Evolutionary conservation across 2,329 filamentous ascomycete genomes (phyloP).

Genomic region (Zelopaecilomyces penicillatus): DNA sequence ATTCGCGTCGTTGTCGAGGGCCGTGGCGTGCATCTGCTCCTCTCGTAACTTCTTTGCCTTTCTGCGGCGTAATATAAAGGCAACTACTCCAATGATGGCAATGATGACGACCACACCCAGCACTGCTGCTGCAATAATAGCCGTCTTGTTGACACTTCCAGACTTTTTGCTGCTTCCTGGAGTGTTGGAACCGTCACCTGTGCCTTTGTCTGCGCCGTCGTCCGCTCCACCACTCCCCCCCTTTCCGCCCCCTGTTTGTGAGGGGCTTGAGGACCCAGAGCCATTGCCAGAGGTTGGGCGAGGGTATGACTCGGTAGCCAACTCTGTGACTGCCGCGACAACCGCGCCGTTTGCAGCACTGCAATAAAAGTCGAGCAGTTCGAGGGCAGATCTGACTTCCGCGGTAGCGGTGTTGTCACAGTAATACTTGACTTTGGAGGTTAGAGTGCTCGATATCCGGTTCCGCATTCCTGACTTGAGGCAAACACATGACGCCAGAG

Average conservation of each 20-base stretch:
- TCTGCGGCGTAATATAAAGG: slow-evolving; percentile 30
- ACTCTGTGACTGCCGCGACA: slow-evolving; percentile 33
- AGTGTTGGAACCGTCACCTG: background rate
- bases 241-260: slow-evolving; percentile 2
- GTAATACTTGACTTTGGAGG: slow-evolving; percentile 33
- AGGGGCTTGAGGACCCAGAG: slow-evolving; percentile 6
- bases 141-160: slow-evolving; percentile 16
- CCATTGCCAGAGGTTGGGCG: slow-evolving; percentile 12
- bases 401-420: slow-evolving; percentile 36
- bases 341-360: slow-evolving; percentile 37
- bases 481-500: slow-evolving; percentile 44
- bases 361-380: slow-evolving; percentile 40
- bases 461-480: slow-evolving; percentile 39
- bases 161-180: slow-evolving; percentile 1
- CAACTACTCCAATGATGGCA: slow-evolving; percentile 20
- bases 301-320: slow-evolving; percentile 15
- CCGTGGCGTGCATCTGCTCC: slow-evolving; percentile 12
- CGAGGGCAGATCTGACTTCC: slow-evolving; percentile 38
- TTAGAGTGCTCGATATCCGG: slow-evolving; percentile 35
- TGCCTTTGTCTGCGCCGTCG: background rate
- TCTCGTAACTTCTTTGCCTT: slow-evolving; percentile 18
- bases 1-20: slow-evolving; percentile 6
- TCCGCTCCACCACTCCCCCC: background rate
- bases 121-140: slow-evolving; percentile 26
- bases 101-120: slow-evolving; percentile 18